Evolutionary conservation across 352 stramenopile species (phyloP).

Genomic region (Phytophthora cryptogea): DNA sequence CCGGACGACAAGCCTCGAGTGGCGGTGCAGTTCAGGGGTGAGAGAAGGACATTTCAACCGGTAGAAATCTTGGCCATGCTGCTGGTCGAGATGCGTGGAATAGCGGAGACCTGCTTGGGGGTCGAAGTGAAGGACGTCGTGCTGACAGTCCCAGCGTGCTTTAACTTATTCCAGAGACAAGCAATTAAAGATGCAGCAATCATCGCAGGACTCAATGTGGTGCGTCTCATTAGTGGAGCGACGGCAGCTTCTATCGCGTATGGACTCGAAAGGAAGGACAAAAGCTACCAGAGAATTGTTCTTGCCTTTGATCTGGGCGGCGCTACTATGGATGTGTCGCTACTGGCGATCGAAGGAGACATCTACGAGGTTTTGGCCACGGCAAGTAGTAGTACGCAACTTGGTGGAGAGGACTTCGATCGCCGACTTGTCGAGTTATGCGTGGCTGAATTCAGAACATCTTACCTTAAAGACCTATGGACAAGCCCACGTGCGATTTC

Average conservation of each 20-base stretch:
- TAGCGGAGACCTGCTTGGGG: slow-evolving; percentile 69
- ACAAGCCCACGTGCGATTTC: slow-evolving; percentile 89
- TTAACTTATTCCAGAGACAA: slow-evolving; percentile 95
- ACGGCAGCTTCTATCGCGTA: slow-evolving; percentile 92
- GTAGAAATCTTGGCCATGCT: slow-evolving; percentile 88
- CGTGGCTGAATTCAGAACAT: slow-evolving; percentile 92
- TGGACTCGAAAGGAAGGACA: slow-evolving; percentile 95
- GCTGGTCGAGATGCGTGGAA: slow-evolving; percentile 74
- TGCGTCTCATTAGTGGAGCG: slow-evolving; percentile 97
- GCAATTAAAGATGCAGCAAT: slow-evolving; percentile 92
- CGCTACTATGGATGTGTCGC: slow-evolving; percentile 94
- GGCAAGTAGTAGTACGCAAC: slow-evolving; percentile 93
- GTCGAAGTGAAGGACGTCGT: slow-evolving; percentile 79
- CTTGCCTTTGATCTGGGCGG: slow-evolving; percentile 97
- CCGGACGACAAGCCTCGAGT: slow-evolving; percentile 1
- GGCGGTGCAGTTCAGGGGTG: slow-evolving; percentile 8
- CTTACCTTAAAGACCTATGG: slow-evolving; percentile 87
- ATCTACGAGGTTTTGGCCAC: slow-evolving; percentile 98
- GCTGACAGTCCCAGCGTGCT: slow-evolving; percentile 95
- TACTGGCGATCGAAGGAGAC: slow-evolving; percentile 95
- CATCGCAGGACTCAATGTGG: slow-evolving; percentile 93
- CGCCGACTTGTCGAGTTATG: slow-evolving; percentile 95
- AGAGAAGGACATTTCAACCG: slow-evolving; percentile 69
- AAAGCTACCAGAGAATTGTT: slow-evolving; percentile 88
- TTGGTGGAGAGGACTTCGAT: slow-evolving; percentile 95